These are phyloP conservation scores for Wickerhamiella brachini DNA, from an alignment of 805 yeast species.

Conservation along the genomic window DNA sequence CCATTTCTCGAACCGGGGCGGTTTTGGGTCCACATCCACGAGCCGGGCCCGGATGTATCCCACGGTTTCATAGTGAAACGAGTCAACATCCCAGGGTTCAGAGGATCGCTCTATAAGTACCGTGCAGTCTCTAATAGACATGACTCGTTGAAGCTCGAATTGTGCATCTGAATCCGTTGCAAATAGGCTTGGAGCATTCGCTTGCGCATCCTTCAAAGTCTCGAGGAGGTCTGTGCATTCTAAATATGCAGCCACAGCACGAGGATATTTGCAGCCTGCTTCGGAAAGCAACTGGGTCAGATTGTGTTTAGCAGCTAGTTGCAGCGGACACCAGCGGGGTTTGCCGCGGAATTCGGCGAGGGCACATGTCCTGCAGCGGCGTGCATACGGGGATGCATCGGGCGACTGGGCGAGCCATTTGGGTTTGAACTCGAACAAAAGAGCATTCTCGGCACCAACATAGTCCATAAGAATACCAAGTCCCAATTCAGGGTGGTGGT, in stretches of 20 bases:
- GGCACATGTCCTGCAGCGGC: slow-evolving; percentile 47
- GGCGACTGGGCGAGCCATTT: slow-evolving; percentile 43
- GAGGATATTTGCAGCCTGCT: slow-evolving; percentile 3
- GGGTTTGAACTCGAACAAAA: slow-evolving; percentile 41
- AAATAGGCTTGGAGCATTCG: slow-evolving; percentile 2
- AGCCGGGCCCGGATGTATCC: slow-evolving; percentile 29
- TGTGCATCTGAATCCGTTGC: neutral
- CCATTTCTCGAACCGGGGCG: slow-evolving; percentile 34
- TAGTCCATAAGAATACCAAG: slow-evolving; percentile 10
- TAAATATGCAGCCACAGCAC: slow-evolving; percentile 11
- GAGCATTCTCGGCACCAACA: slow-evolving; percentile 7
- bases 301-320: slow-evolving; percentile 25
- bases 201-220: slow-evolving; percentile 21
- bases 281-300: slow-evolving; percentile 1
- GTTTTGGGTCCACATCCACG: slow-evolving; percentile 41
- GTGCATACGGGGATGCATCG: slow-evolving; percentile 24
- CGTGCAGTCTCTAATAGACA: slow-evolving; percentile 48
- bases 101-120: slow-evolving; percentile 29
- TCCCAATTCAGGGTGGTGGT: slow-evolving; percentile 9
- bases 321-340: slow-evolving; percentile 34
- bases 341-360: slow-evolving; percentile 27
- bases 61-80: slow-evolving; percentile 7
- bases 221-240: slow-evolving; percentile 11
- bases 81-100: neutral
- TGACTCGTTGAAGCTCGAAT: slow-evolving; percentile 30